Evolutionary conservation across 2,329 filamentous ascomycete species (phyloP).

Genomic region (Aspergillus pseudoviridinutans): DNA sequence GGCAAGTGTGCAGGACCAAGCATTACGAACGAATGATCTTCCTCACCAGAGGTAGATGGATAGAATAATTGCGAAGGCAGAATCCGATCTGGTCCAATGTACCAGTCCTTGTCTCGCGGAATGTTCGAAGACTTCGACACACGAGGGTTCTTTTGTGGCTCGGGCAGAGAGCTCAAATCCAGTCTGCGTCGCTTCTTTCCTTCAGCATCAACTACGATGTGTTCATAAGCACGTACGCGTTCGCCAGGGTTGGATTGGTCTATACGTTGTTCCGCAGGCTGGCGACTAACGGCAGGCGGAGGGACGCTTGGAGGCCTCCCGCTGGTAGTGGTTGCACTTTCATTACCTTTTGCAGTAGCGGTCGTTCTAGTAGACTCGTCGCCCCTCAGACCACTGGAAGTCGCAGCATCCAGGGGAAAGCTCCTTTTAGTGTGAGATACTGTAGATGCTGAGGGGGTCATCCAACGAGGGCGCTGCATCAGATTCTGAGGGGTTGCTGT

Average conservation of each 20-base stretch:
- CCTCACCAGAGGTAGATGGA: conserved; percentile 24
- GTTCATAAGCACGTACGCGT: conserved; percentile 18
- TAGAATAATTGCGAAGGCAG: conserved; percentile 43
- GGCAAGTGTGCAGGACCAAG: conserved; percentile 17
- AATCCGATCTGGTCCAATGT: conserved; percentile 38
- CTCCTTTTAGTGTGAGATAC: not conserved
- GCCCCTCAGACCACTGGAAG: not conserved
- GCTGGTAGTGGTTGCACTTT: not conserved
- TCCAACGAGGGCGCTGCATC: not conserved
- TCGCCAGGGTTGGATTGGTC: not conserved
- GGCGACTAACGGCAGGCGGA: not conserved
- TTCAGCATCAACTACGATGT: conserved; percentile 19
- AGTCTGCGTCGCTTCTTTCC: conserved; percentile 31
- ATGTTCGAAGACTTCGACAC: not conserved
- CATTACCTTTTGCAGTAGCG: not conserved
- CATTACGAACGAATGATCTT: conserved; percentile 24
- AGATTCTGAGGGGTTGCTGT: not conserved
- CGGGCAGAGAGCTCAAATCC: conserved; percentile 10
- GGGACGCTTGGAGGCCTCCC: not conserved
- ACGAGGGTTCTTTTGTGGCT: not conserved
- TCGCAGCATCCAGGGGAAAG: not conserved
- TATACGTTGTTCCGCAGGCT: not conserved
- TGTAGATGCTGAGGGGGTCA: not conserved
- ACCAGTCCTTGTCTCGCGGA: conserved; percentile 21
- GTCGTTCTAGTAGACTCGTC: not conserved